Base-by-base conservation (phyloP, 495 filamentous ascomycete genomes). In the Daldinia caldariorum region DNA sequence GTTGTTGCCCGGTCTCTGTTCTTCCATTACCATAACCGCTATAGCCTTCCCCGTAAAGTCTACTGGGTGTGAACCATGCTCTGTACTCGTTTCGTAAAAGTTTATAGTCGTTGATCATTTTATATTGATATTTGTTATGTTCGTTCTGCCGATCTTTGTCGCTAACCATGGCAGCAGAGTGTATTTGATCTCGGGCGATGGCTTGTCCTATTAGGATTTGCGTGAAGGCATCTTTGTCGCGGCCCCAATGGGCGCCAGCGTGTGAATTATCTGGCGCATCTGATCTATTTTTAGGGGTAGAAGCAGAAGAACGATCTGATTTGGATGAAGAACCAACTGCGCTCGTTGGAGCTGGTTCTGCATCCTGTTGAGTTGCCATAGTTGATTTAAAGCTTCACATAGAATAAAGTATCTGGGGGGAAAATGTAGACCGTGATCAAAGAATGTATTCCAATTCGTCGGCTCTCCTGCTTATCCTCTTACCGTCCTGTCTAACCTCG, bases 21-120 rank as follows among this genome's bases (percentile, higher is more conserved):
- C 83, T 84, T 31, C 89, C 88, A 77, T 97, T 99, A 39, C 93
- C 95, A 77, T 92, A 96, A 43, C 94, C 96, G 75, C 85, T 88
- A 76, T 96, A 99, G 57, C 95, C 95, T 61, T 89, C 83, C 43
- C 95, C 95, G 74, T 81, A 86, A 61, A 88, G 78, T 16, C 74
- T 74, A 47, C 79, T 78, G 2, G 84, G 81, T 35, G 78, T 79
- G 41, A 81, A 83, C 74, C 71, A 84, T 53, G 70, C 74, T 53
- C 80, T 76, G 62, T 81, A 82, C 41, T 79, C 85, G 75, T 69
- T 84, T 76, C 77, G 80, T 71, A 80, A 83, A 45, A 78, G 81
- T 76, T 76, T 86, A 83, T 87, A 87, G 37, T 86, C 82, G 32
- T 77, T 76, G 47, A 79, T 76, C 73, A 78, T 80, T 16, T 70